These are phyloP conservation scores for Penicillium frequentans DNA, from an alignment of 2,329 filamentous ascomycete genomes.

Conservation along the genomic window DNA sequence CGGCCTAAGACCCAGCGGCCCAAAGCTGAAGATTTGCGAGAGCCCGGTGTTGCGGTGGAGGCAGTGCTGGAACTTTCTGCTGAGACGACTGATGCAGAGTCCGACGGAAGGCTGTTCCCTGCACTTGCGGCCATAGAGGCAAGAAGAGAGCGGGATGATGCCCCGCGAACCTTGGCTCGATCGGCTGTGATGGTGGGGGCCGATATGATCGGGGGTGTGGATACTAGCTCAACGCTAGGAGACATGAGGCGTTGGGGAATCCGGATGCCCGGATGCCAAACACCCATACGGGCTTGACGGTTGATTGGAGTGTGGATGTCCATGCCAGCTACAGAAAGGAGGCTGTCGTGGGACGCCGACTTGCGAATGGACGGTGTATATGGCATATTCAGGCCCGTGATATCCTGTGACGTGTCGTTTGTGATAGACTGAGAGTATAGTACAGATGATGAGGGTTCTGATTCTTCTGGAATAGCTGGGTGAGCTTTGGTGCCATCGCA, in stretches of 20 bases:
- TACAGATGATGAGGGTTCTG: conserved; percentile 29
- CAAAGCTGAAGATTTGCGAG: conserved; percentile 37
- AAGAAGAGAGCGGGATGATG: conserved; percentile 35
- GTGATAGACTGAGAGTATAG: conserved; percentile 15
- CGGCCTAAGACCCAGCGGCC: conserved; percentile 63
- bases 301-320: conserved; percentile 82
- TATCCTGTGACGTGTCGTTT: conserved; percentile 21
- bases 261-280: conserved; percentile 49
- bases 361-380: conserved; percentile 57
- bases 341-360: conserved; percentile 78
- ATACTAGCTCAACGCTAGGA: conserved; percentile 42
- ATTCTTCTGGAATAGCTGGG: conserved; percentile 41
- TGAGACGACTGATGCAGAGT: conserved; percentile 26
- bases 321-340: conserved; percentile 82
- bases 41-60: conserved; percentile 15
- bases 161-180: conserved; percentile 22
- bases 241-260: conserved; percentile 50
- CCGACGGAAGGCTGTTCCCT: conserved; percentile 7
- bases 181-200: conserved; percentile 37
- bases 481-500: conserved; percentile 25
- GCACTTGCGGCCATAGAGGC: conserved; percentile 36
- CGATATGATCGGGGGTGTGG: conserved; percentile 40
- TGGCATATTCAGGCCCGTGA: conserved; percentile 22
- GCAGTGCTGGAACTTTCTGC: conserved; percentile 22
- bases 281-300: conserved; percentile 72